A percentile compares a stretch with the other conserved stretches of the same genome.
phyloP scores from a whole-genome alignment of 2,329 filamentous ascomycete species.

The Teratosphaeria destructans region DNA sequence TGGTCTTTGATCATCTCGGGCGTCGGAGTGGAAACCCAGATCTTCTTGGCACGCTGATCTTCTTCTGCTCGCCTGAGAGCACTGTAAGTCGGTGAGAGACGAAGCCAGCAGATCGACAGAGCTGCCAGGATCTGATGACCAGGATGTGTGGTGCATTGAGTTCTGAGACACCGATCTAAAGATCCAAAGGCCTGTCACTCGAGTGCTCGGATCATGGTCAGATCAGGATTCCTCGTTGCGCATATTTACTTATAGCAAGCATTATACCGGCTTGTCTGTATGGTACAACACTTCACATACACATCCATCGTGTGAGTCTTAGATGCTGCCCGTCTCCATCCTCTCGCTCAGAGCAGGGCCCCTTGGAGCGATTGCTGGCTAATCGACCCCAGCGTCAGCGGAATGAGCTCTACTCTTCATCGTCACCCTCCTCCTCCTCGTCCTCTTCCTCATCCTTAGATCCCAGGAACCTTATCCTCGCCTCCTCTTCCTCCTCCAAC shows the following conservation, averaged over 20 bases:
- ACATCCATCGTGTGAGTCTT: background rate
- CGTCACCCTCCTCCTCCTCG: slow-evolving; percentile 12
- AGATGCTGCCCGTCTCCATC: background rate
- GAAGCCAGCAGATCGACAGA: too few species aligned
- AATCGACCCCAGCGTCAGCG: background rate
- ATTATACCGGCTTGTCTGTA: background rate
- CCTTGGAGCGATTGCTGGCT: background rate
- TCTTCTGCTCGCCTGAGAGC: too few species aligned
- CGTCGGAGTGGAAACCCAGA: too few species aligned
- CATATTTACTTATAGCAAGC: background rate
- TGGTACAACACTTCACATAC: background rate
- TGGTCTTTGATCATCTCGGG: too few species aligned
- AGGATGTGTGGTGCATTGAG: background rate
- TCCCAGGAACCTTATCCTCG: slow-evolving; percentile 19
- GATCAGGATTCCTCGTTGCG: background rate
- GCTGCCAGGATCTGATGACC: background rate
- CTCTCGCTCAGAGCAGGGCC: background rate
- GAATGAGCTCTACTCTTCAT: background rate
- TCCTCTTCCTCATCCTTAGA: slow-evolving; percentile 22
- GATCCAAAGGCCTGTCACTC: too few species aligned
- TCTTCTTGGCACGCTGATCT: too few species aligned
- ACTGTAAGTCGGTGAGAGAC: too few species aligned
- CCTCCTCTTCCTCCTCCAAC: slow-evolving; percentile 23
- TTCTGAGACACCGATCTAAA: too few species aligned
- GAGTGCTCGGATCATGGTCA: too few species aligned